These are phyloP conservation scores for Phytophthora meadii DNA, from an alignment of 352 stramenopile genomes.

Conservation along the genomic window DNA sequence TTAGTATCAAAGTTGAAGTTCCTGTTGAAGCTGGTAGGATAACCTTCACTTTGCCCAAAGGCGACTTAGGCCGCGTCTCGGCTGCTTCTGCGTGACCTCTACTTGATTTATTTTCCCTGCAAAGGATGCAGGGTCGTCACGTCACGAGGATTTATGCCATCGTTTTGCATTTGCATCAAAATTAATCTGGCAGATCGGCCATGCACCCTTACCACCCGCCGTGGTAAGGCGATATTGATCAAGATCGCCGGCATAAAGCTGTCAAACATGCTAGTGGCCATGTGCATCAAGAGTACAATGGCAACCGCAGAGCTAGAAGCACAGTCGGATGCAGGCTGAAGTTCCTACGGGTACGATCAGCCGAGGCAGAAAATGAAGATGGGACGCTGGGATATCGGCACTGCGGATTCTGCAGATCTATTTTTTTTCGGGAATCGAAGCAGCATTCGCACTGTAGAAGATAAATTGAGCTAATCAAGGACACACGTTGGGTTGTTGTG, in stretches of 20 bases:
- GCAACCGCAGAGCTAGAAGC: not conserved
- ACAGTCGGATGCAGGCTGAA: conserved; percentile 10
- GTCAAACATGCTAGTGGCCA: not conserved
- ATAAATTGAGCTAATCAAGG: no score
- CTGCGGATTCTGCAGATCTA: conserved; percentile 1
- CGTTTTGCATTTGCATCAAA: not conserved
- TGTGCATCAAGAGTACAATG: not conserved
- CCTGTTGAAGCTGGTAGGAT: conserved; percentile 25
- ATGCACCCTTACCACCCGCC: conserved; percentile 20
- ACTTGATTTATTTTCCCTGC: conserved; percentile 40
- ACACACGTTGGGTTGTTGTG: no score
- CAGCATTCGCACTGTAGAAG: no score
- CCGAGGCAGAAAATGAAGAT: conserved; percentile 15
- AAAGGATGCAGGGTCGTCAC: conserved; percentile 4
- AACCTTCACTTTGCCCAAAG: conserved; percentile 25
- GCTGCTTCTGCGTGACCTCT: conserved; percentile 12
- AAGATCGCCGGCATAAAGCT: conserved; percentile 18
- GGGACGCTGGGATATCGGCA: not conserved
- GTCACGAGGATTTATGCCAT: not conserved
- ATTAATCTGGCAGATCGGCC: conserved; percentile 28
- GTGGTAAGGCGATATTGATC: conserved; percentile 18
- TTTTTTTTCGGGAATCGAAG: conserved; percentile 14
- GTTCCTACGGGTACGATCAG: conserved; percentile 23
- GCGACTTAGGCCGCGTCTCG: conserved; percentile 13
- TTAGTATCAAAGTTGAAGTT: conserved; percentile 32